Base-by-base conservation (phyloP, 768 basidiomycete species). In the Leucogyrophana mollusca region DNA sequence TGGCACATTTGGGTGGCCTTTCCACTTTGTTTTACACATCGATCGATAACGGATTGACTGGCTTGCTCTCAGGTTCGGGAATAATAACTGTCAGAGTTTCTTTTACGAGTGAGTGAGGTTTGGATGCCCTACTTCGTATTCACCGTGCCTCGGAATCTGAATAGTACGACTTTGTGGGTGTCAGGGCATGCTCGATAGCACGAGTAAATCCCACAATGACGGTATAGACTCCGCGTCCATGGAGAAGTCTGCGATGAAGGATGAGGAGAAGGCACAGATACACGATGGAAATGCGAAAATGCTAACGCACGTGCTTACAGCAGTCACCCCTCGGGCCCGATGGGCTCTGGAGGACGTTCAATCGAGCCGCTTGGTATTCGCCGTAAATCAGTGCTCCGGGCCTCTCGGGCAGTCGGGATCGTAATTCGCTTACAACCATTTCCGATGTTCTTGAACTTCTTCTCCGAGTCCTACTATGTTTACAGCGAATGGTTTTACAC, bases 361-460 rank as follows among this genome's bases (percentile, higher is more conserved):
- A 53, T 43, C 50, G 61, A 20, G 66, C 67, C 9, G 51, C 60
- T 10, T 58, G 58, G 55, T 60, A 60, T 33, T 64, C 65, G 9
- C 50, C 60, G 22, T 55, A 66, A 37, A 43, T 64, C 37, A 56
- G 65, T 63, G 25, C 6, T 58, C 45, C 30, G 17, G 25, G 11
- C 16, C 20, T 17, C n/a, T 14, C 24, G 18, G 9, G 8, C 4
- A 24, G 22, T 27, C 8, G 18, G 18, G 14, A 14, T 9, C 16
- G 9, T 25, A 35, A 23, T 10, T 38, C 16, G 36, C 17, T 48
- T 9, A 4, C 21, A 23, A 27, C 20, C 67, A 9, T 43, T 68
- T 10, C 62, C 67, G 18, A 67, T 69, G 65, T 69, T 66, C 56
- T 67, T 67, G 52, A n/a, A n/a, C n/a, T n/a, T n/a, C n/a, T n/a